Evolutionary conservation across 441 rosid genomes (phyloP).

Genomic region (Adansonia madagascariensis): DNA sequence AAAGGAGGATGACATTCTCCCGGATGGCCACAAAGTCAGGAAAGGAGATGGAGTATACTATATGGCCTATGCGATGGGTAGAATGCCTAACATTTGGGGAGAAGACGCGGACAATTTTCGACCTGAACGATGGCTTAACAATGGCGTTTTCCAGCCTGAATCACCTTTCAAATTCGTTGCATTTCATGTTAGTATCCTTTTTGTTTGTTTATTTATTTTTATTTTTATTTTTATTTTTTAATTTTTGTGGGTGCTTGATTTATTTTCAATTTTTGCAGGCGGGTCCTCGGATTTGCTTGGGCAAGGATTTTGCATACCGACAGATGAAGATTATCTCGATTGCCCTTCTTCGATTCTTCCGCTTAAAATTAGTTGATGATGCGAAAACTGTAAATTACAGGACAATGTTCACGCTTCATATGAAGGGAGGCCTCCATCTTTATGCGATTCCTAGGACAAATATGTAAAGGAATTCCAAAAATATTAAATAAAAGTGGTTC

Average conservation of each 20-base stretch:
- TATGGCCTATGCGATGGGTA: slow-evolving; percentile 76
- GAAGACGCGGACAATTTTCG: slow-evolving; percentile 67
- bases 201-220: neutral
- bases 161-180: slow-evolving; percentile 73
- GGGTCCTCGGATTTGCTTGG: slow-evolving; percentile 77
- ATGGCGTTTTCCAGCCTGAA: slow-evolving; percentile 67
- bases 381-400: slow-evolving; percentile 45
- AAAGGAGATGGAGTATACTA: slow-evolving; percentile 66
- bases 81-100: slow-evolving; percentile 79
- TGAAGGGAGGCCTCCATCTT: slow-evolving; percentile 55
- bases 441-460: slow-evolving; percentile 45
- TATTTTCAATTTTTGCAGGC: slow-evolving; percentile 41
- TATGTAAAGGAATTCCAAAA: neutral
- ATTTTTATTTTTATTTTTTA: neutral
- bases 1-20: slow-evolving; percentile 70
- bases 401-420: slow-evolving; percentile 78
- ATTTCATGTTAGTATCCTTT: slow-evolving; percentile 52
- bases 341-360: slow-evolving; percentile 64
- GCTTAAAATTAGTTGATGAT: slow-evolving; percentile 64
- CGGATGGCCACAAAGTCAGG: slow-evolving; percentile 62
- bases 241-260: no score
- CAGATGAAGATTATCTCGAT: slow-evolving; percentile 73
- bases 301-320: slow-evolving; percentile 61
- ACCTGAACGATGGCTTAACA: slow-evolving; percentile 82
- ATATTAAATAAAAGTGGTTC: neutral